Evolutionary conservation across 495 filamentous ascomycete species (phyloP).

Genomic region (Penicillium paxilli): DNA sequence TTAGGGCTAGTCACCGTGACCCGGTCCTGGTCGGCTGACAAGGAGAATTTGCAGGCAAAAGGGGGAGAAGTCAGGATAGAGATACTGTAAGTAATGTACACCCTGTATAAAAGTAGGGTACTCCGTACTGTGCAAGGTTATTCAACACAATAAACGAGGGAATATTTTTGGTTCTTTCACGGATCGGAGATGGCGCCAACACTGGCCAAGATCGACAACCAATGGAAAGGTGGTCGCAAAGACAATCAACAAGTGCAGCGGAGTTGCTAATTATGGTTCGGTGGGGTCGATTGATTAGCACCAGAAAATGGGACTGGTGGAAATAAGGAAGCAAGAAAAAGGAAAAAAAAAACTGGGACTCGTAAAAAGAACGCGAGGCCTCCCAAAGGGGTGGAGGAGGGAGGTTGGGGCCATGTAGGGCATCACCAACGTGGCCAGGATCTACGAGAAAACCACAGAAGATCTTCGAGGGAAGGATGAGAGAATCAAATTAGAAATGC

Average conservation of each 20-base stretch:
- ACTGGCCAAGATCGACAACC: background rate
- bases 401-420: background rate
- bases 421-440: too few relatives aligned
- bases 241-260: background rate
- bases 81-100: too few relatives aligned
- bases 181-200: background rate
- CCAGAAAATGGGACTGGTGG: background rate
- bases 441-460: too few relatives aligned
- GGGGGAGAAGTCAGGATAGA: too few relatives aligned
- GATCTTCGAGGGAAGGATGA: background rate
- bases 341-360: background rate
- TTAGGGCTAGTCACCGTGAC: slow-evolving; percentile 7
- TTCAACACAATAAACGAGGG: too few relatives aligned
- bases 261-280: slow-evolving; percentile 11
- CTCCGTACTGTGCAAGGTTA: too few relatives aligned
- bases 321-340: too few relatives aligned
- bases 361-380: background rate
- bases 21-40: slow-evolving; percentile 9
- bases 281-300: slow-evolving; percentile 3
- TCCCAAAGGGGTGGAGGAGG: background rate
- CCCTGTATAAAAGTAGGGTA: background rate
- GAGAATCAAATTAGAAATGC: too few relatives aligned
- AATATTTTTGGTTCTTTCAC: too few relatives aligned
- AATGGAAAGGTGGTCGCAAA: background rate
- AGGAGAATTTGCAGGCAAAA: background rate